These are phyloP conservation scores for Phytophthora syringae DNA, from an alignment of 352 stramenopile genomes.

Conservation along the genomic window DNA sequence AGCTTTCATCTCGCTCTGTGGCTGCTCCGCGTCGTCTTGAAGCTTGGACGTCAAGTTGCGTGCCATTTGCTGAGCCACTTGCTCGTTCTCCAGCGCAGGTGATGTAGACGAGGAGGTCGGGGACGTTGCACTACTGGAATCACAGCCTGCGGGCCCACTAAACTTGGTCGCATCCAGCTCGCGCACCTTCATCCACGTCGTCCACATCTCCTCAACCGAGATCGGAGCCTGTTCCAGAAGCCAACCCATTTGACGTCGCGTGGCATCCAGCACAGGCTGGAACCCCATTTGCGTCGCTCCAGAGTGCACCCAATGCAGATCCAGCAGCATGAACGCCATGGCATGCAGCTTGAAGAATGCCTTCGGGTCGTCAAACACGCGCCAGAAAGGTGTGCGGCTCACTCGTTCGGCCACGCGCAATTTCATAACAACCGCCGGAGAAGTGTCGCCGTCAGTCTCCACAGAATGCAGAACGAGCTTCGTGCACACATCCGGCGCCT, in stretches of 20 bases:
- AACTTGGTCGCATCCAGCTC: slow-evolving; percentile 74
- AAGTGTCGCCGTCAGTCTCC: slow-evolving; percentile 31
- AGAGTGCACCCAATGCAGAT: slow-evolving; percentile 83
- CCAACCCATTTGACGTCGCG: slow-evolving; percentile 81
- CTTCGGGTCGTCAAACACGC: slow-evolving; percentile 72
- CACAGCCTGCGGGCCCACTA: slow-evolving; percentile 34
- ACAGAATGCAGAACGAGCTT: slow-evolving; percentile 77
- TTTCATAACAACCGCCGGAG: slow-evolving; percentile 64
- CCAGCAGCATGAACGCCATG: slow-evolving; percentile 89
- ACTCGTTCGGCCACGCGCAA: slow-evolving; percentile 81
- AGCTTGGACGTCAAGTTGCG: slow-evolving; percentile 18
- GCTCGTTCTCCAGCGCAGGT: slow-evolving; percentile 29
- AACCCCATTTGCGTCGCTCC: slow-evolving; percentile 88
- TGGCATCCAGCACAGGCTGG: slow-evolving; percentile 80
- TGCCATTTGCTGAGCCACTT: slow-evolving; percentile 32
- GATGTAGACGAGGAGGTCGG: slow-evolving; percentile 24
- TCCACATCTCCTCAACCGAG: slow-evolving; percentile 86
- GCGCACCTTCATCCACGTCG: slow-evolving; percentile 81
- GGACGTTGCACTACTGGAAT: slow-evolving; percentile 21
- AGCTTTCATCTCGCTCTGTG: slow-evolving; percentile 9
- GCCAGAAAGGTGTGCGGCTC: slow-evolving; percentile 82
- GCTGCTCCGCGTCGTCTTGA: slow-evolving; percentile 14
- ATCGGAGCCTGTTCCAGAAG: slow-evolving; percentile 76
- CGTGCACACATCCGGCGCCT: slow-evolving; percentile 67
- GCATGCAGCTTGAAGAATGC: slow-evolving; percentile 79